These are phyloP conservation scores for Teratosphaeria destructans DNA, from an alignment of 2,329 filamentous ascomycete genomes.

Conservation along the genomic window DNA sequence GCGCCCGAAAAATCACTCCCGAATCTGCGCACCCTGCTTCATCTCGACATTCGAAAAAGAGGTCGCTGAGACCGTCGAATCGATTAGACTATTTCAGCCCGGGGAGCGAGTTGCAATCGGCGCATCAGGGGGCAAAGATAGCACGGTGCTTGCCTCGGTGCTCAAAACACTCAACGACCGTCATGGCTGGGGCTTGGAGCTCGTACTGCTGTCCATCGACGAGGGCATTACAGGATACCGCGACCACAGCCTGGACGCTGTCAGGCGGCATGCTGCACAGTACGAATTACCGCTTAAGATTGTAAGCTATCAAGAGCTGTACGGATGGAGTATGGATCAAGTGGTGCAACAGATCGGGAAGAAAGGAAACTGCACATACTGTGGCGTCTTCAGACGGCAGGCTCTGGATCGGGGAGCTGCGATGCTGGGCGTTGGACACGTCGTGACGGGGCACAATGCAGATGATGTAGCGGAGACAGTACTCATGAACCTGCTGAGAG, in stretches of 20 bases:
- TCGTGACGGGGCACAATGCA: constrained; percentile 95
- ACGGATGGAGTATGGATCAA: constrained; percentile 99
- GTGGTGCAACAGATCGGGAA: constrained; percentile 94
- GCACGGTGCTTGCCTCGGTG: constrained; percentile 87
- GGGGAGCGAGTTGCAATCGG: constrained; percentile 90
- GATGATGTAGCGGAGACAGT: constrained; percentile 97
- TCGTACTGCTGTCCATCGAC: constrained; percentile 83
- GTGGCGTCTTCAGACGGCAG: constrained; percentile 89
- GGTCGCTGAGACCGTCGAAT: constrained; percentile 82
- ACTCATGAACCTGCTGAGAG: constrained; percentile 89
- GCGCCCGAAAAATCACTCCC: constrained; percentile 87
- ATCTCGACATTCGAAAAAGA: constrained; percentile 81
- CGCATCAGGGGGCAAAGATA: constrained; percentile 94
- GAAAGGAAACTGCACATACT: constrained; percentile 98
- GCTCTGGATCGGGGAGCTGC: constrained; percentile 87
- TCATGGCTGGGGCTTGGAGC: constrained; percentile 72
- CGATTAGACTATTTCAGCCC: constrained; percentile 66
- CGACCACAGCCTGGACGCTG: constrained; percentile 90
- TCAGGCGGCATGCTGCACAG: constrained; percentile 84
- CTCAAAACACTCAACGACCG: constrained; percentile 90
- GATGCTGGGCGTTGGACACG: constrained; percentile 76
- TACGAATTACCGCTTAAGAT: constrained; percentile 89
- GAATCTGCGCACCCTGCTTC: constrained; percentile 86
- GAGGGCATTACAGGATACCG: constrained; percentile 96
- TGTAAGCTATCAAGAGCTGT: constrained; percentile 84